phyloP scores from a whole-genome alignment of 1,284 basidiomycete species.

The Ustilago esculenta region DNA sequence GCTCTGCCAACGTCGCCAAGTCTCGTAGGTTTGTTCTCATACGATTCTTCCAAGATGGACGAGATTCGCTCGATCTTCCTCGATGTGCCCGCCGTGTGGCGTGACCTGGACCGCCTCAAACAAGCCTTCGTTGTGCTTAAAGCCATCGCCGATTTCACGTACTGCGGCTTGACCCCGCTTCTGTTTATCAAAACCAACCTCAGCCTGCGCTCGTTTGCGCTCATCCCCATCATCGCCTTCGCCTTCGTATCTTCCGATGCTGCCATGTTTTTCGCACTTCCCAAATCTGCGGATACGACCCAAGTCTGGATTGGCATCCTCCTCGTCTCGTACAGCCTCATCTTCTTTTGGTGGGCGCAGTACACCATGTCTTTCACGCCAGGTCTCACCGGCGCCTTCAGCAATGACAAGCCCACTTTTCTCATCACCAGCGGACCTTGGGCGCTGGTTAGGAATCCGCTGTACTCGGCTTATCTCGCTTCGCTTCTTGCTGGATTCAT shows the following conservation, averaged over 20 bases:
- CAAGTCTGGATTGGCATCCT: constrained; percentile 19
- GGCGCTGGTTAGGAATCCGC: constrained; percentile 36
- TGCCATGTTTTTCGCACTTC: constrained; percentile 34
- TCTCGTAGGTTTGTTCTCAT: too few relatives aligned
- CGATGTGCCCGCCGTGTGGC: constrained; percentile 27
- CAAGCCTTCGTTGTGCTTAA: constrained; percentile 26
- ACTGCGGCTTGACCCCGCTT: constrained; percentile 24
- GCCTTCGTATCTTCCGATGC: constrained; percentile 13
- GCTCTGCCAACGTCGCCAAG: too few relatives aligned
- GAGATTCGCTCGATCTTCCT: constrained; percentile 11
- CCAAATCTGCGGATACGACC: constrained; percentile 30
- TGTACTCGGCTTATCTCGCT: constrained; percentile 41
- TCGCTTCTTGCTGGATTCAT: constrained; percentile 40
- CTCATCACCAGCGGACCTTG: constrained; percentile 34
- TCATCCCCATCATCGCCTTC: constrained; percentile 9
- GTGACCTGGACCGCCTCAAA: constrained; percentile 19
- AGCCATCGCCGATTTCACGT: constrained; percentile 28
- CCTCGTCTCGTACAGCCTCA: constrained; percentile 26
- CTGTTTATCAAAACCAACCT: constrained; percentile 28
- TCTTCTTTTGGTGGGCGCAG: constrained; percentile 46
- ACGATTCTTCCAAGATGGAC: constrained; percentile 34
- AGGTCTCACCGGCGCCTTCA: constrained; percentile 28
- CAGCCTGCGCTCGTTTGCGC: constrained; percentile 10
- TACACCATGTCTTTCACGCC: constrained; percentile 24
- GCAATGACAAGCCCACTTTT: constrained; percentile 29